Evolutionary conservation across 2,329 filamentous ascomycete species (phyloP), one percentile per base, ranked within the genome.

Genomic region (Chrysoporthe austroafricana): DNA sequence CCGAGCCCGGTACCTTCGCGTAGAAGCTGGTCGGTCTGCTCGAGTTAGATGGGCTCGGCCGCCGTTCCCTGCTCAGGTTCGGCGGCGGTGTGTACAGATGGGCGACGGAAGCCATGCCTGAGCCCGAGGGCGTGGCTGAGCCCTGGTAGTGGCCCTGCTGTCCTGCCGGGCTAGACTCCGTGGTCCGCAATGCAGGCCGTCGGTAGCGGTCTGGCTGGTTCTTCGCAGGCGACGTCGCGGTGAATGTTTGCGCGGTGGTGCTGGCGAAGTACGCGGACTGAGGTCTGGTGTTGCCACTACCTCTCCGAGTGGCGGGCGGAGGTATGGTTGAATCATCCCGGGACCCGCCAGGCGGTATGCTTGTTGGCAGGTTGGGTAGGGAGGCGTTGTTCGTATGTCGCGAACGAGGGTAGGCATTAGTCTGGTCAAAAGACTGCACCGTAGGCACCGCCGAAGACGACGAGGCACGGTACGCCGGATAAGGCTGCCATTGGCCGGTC

Each of bases 131-230:
- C 34, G 77, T 74, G 32, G 81, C 79, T 46, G 83, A 83, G 58
- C 69, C 69, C 67, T 75, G 74, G 64, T 70, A 74, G 43, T 76
- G 72, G 50, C 69, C 71, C 43, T 76, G 79, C 57, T 75, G 70
- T 9, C 70, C 70, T 56, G 75, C 64, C 2, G 73, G 69, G n/a
- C 76, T 72, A 71, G 80, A 84, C 72, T 88, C 88, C 18, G 81
- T 79, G 69, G 86, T 83, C 72, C 86, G 86, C 67, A 85, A 83
- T 66, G 84, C 84, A 69, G 85, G 78, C 62, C 94, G 90, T 73
- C 94, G 87, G 77, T 97, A 97, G 68, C 95, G 88, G 77, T 97
- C 94, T 1, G 93, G 92, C 1, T 91, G 89, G 32, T 89, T 83
- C 74, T 93, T 94, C 58, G 83, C 79, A 32, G 87, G 83, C 4